Conservation (phyloP, 345 rosid species). For the Eucalyptus globulus region DNA sequence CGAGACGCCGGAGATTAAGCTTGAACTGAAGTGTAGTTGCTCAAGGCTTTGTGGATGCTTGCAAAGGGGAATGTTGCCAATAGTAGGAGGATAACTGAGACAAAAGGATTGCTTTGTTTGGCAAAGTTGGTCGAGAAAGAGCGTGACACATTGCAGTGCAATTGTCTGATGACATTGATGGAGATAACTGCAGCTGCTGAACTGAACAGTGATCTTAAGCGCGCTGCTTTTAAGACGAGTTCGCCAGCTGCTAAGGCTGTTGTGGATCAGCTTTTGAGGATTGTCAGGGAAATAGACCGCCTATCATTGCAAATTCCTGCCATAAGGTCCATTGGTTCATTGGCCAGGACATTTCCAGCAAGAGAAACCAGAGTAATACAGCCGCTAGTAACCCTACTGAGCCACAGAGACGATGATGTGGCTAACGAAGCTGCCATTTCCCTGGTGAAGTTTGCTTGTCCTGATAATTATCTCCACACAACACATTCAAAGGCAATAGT, state of each 20-base stretch:
- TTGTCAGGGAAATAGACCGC: slow-evolving; percentile 41
- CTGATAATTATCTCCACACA: slow-evolving; percentile 39
- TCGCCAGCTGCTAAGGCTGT: slow-evolving; percentile 89
- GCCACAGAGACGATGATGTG: slow-evolving; percentile 40
- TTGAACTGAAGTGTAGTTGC: slow-evolving; percentile 45
- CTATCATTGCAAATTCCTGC: slow-evolving; percentile 50
- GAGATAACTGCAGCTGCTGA: slow-evolving; percentile 86
- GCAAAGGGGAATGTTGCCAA: slow-evolving; percentile 61
- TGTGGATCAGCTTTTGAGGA: slow-evolving; percentile 64
- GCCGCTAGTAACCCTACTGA: slow-evolving; percentile 53
- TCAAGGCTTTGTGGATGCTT: slow-evolving; percentile 83
- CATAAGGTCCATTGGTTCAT: slow-evolving; percentile 58
- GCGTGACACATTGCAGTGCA: slow-evolving; percentile 51
- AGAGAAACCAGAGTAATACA: slow-evolving; percentile 64
- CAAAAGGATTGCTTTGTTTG: slow-evolving; percentile 86
- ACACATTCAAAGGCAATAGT: slow-evolving; percentile 68
- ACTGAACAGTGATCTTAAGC: slow-evolving; percentile 54
- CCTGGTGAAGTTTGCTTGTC: slow-evolving; percentile 53
- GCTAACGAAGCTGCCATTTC: slow-evolving; percentile 68
- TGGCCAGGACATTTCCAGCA: slow-evolving; percentile 86
- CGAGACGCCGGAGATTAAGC: slow-evolving; percentile 54
- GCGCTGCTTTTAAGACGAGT: slow-evolving; percentile 74
- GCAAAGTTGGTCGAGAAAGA: slow-evolving; percentile 76
- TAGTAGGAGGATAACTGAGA: slow-evolving; percentile 72
- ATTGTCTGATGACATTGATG: slow-evolving; percentile 76